Conservation (phyloP, 768 basidiomycete species). For the Gelatoporia subvermispora region DNA sequence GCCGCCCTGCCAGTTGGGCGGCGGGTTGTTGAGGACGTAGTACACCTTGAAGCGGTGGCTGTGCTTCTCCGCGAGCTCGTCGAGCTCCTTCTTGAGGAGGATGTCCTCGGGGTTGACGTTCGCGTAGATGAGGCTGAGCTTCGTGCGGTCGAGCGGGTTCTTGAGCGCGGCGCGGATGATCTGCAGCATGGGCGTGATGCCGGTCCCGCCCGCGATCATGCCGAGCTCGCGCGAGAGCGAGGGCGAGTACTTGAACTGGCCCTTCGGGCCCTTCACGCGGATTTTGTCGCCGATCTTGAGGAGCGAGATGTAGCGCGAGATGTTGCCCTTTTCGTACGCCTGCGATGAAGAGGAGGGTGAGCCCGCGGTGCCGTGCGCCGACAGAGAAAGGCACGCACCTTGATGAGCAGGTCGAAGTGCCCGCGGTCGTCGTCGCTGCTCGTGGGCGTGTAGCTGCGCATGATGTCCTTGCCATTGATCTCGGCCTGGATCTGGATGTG, state of each 20-base stretch:
- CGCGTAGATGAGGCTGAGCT: constrained; percentile 87
- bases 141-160: constrained; percentile 82
- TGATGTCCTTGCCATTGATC: constrained; percentile 86
- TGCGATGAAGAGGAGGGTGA: constrained; percentile 30
- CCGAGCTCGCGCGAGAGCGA: constrained; percentile 73
- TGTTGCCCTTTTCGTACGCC: constrained; percentile 97
- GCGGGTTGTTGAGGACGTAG: constrained; percentile 95
- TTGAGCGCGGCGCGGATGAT: constrained; percentile 92
- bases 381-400: constrained; percentile 45
- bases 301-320: constrained; percentile 78
- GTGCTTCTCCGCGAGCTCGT: constrained; percentile 64
- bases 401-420: constrained; percentile 94
- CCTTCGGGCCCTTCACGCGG: constrained; percentile 94
- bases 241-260: constrained; percentile 82
- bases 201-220: constrained; percentile 98
- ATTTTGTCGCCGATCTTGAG: constrained; percentile 87
- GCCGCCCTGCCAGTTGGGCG: constrained; percentile 80
- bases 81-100: constrained; percentile 83
- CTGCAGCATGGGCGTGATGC: constrained; percentile 99
- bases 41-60: constrained; percentile 69
- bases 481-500: constrained; percentile 91
- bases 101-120: constrained; percentile 94
- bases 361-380: background rate
- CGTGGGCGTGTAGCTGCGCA: constrained; percentile 93
- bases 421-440: constrained; percentile 90